These are phyloP conservation scores for Spiromastix sp. DNA, from an alignment of 2,329 filamentous ascomycete species.

Conservation along the genomic window DNA sequence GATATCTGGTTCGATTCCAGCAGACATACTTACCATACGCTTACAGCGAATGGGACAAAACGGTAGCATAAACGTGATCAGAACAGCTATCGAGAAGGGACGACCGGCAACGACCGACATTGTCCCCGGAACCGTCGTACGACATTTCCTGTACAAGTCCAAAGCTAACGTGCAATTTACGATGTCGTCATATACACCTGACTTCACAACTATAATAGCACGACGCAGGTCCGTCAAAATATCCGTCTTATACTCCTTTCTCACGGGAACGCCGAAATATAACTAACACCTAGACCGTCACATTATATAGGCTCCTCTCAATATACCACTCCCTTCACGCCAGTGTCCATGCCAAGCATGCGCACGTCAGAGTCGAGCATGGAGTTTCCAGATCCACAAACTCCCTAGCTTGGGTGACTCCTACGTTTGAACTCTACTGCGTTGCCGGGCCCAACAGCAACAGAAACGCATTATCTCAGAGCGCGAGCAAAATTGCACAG, in stretches of 20 bases:
- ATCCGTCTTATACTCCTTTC: constrained; percentile 5
- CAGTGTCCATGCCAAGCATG: constrained; percentile 71
- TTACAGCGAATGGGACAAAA: constrained; percentile 61
- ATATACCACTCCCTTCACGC: constrained; percentile 80
- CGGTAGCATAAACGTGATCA: constrained; percentile 64
- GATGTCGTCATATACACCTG: constrained; percentile 70
- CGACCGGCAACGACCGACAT: constrained; percentile 65
- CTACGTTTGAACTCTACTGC: constrained; percentile 87
- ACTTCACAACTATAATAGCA: constrained; percentile 51
- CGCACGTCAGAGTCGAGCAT: constrained; percentile 79
- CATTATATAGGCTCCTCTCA: constrained; percentile 53
- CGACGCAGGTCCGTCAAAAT: constrained; percentile 45
- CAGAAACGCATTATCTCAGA: constrained; percentile 62
- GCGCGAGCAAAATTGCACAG: constrained; percentile 78
- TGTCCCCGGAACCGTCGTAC: constrained; percentile 66
- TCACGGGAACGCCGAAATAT: too few relatives aligned
- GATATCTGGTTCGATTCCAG: constrained; percentile 1
- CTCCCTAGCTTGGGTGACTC: constrained; percentile 82
- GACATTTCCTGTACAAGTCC: constrained; percentile 94
- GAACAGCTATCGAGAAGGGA: constrained; percentile 57
- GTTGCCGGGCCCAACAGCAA: constrained; percentile 66
- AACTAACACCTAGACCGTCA: constrained; percentile 7
- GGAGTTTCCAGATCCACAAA: constrained; percentile 63
- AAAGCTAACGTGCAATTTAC: constrained; percentile 89
- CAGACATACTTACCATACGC: constrained; percentile 1